Evolutionary conservation across 331 rosid genomes (phyloP).

Genomic region (Spiraea crenata): DNA sequence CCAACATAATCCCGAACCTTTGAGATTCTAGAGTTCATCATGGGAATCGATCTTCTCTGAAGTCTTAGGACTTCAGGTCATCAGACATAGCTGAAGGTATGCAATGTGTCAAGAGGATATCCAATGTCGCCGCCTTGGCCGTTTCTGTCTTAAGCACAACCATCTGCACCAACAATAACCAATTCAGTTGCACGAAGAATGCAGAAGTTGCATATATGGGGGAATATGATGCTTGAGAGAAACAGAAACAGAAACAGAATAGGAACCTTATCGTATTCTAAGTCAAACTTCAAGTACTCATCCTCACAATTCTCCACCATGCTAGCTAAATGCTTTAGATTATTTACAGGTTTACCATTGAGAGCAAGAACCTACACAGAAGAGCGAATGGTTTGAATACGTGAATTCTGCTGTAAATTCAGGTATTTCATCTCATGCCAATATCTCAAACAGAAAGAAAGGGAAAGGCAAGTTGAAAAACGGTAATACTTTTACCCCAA

Average conservation of each 20-base stretch:
- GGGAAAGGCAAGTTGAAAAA: not conserved
- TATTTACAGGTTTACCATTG: conserved; percentile 63
- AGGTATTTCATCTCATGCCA: not conserved
- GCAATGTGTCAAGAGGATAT: conserved; percentile 66
- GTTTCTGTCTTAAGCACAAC: conserved; percentile 53
- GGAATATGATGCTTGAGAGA: not conserved
- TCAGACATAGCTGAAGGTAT: conserved; percentile 67
- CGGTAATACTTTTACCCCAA: too few species aligned
- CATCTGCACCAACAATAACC: conserved; percentile 34
- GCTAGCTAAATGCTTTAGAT: conserved; percentile 63
- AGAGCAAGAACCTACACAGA: conserved; percentile 55
- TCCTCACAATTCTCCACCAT: conserved; percentile 70
- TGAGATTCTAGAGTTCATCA: not conserved
- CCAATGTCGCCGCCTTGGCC: conserved; percentile 56
- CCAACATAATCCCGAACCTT: too few species aligned
- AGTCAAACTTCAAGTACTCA: conserved; percentile 61
- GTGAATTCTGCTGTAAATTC: not conserved
- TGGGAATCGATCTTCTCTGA: conserved; percentile 1
- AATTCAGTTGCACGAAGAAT: conserved; percentile 12
- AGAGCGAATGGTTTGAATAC: not conserved
- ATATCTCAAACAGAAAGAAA: not conserved
- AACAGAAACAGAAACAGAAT: conserved; percentile 10
- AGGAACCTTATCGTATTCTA: conserved; percentile 73
- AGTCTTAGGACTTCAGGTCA: conserved; percentile 44
- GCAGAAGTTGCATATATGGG: not conserved